These are phyloP conservation scores for Suhomyces tanzawaensis DNA, from an alignment of 805 yeast genomes.

Conservation along the genomic window DNA sequence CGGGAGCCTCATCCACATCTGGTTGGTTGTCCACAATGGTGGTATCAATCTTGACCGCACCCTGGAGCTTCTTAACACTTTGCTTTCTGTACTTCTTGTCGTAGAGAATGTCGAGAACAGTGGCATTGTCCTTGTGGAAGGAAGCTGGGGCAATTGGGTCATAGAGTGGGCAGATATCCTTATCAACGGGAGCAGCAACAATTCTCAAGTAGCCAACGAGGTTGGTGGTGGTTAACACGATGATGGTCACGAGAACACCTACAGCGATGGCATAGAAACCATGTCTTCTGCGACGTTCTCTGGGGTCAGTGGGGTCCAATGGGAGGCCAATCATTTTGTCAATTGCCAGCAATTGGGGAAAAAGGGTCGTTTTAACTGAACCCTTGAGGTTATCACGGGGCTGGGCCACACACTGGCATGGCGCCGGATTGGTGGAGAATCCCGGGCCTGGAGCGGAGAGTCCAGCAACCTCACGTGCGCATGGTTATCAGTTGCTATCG, in stretches of 20 bases:
- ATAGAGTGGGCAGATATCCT: slow-evolving; percentile 23
- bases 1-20: slow-evolving; percentile 51
- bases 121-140: slow-evolving; percentile 31
- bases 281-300: background rate
- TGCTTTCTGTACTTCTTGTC: slow-evolving; percentile 23
- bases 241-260: slow-evolving; percentile 12
- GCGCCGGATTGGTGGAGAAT: no score
- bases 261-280: slow-evolving; percentile 7
- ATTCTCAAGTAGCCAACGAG: slow-evolving; percentile 18
- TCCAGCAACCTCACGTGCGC: no score
- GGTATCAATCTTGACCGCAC: slow-evolving; percentile 66
- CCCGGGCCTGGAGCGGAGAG: no score
- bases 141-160: slow-evolving; percentile 22
- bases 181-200: slow-evolving; percentile 14
- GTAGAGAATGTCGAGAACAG: slow-evolving; percentile 27
- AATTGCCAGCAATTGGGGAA: background rate
- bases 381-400: no score
- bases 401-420: no score
- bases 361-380: no score
- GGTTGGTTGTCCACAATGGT: slow-evolving; percentile 54
- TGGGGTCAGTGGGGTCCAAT: slow-evolving; percentile 1
- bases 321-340: slow-evolving; percentile 11
- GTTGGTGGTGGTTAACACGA: slow-evolving; percentile 20
- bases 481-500: no score
- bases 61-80: slow-evolving; percentile 47